Evolutionary conservation across 2,329 filamentous ascomycete genomes (phyloP), one percentile per base, ranked within the genome.

Genomic region (Aureobasidium pullulans): DNA sequence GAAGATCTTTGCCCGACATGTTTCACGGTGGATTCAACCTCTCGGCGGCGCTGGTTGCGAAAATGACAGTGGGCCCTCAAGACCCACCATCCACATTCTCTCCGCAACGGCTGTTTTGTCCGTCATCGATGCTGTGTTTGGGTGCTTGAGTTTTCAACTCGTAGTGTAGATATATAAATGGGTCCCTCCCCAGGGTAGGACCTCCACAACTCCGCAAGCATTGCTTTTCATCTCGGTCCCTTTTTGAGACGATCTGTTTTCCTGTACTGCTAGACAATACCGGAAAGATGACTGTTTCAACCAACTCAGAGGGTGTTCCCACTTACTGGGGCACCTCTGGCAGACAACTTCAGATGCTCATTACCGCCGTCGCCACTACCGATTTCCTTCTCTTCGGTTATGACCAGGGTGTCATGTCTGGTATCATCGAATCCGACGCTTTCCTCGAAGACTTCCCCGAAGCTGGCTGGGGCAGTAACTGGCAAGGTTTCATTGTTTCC

Each of bases 331-430:
- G 84, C 70, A 75, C 86, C 61, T 80, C 79, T 37, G 85, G 85
- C 69, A 77, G 75, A 64, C 75, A 73, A 39, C 76, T 87, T 57
- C 81, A 79, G 16, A 65, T 84, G 62, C 74, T 79, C 40, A 78
- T 87, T 48, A 84, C 84, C 1, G 77, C 79, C n/a, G 78, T 87
- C 29, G 83, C 84, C 4, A 86, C 84, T 0, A 84, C 82, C 52
- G 84, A 82, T 23, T 85, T 85, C 73, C 69, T 84, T 31, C 76
- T 67, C 63, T 46, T 60, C 36, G 61, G 42, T 46, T 48, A 48
- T 28, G 54, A 57, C 29, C 61, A 69, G 59, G 66, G 71, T 66
- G 71, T 75, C 53, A 74, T 75, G 72, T 68, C 66, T 60, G 72
- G 72, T 61, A 75, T 76, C 64, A 74, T 76, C 59, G 70, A 70